A percentile compares a stretch with the other conserved stretches of the same genome.
phyloP scores from a whole-genome alignment of 2,329 filamentous ascomycete species.

The Zarea fungicola region DNA sequence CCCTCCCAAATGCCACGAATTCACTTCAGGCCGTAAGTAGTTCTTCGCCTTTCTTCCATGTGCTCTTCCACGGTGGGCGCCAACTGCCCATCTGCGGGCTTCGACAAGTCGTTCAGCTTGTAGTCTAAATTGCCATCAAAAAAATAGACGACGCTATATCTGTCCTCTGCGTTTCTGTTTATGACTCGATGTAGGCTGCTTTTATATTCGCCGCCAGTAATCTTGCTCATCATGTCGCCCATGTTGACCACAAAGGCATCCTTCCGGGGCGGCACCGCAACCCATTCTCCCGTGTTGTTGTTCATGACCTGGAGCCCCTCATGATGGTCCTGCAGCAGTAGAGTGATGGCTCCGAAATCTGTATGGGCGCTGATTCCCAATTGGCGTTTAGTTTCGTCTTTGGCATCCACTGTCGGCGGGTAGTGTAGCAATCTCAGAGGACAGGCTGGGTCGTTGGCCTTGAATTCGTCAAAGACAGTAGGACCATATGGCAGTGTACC shows the following conservation, averaged over 20 bases:
- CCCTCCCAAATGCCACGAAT: too few species aligned
- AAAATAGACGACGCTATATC: too few species aligned
- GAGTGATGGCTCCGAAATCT: conserved; percentile 47
- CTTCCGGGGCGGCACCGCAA: conserved; percentile 29
- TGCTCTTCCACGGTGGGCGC: too few species aligned
- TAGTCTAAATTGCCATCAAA: too few species aligned
- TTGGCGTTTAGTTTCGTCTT: not conserved
- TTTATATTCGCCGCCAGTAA: conserved; percentile 44
- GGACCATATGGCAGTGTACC: too few species aligned
- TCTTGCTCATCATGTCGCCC: conserved; percentile 39
- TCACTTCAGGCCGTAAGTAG: too few species aligned
- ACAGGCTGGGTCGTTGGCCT: not conserved
- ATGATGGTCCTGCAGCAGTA: conserved; percentile 43
- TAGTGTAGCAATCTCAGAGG: not conserved
- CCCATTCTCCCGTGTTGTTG: conserved; percentile 17
- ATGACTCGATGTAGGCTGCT: conserved; percentile 47
- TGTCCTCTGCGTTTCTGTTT: conserved; percentile 38
- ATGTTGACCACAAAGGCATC: conserved; percentile 44
- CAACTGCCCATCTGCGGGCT: too few species aligned
- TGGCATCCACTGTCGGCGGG: not conserved
- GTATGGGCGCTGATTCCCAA: conserved; percentile 38
- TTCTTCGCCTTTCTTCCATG: too few species aligned
- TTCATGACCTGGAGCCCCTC: conserved; percentile 45
- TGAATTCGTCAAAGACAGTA: not conserved
- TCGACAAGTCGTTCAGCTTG: too few species aligned